These are phyloP conservation scores for Dictyostelium capitatum DNA, from an alignment of 78 protist genomes.

Conservation along the genomic window DNA sequence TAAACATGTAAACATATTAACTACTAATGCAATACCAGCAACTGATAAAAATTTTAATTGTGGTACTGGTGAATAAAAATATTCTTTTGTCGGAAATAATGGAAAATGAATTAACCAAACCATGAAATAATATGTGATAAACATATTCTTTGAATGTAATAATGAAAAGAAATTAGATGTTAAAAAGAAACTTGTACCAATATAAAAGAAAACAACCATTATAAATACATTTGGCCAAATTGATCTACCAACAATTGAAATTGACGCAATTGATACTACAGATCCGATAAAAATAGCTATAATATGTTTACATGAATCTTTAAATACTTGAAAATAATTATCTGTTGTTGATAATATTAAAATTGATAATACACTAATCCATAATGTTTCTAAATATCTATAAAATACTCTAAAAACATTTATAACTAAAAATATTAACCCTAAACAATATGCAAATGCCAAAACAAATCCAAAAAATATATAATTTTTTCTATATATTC, in stretches of 20 bases:
- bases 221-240: constrained; percentile 26
- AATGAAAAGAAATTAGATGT: constrained; percentile 12
- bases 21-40: neutral
- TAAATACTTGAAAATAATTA: constrained; percentile 21
- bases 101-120: constrained; percentile 1
- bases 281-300: constrained; percentile 1
- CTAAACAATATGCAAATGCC: constrained; percentile 8
- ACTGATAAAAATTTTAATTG: constrained; percentile 26
- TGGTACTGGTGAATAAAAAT: constrained; percentile 32
- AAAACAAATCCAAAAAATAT: constrained; percentile 19
- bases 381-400: constrained; percentile 19
- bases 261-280: constrained; percentile 1
- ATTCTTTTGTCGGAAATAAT: neutral
- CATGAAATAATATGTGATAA: constrained; percentile 29
- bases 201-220: neutral
- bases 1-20: constrained; percentile 19
- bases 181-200: neutral
- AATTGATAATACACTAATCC: neutral
- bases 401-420: constrained; percentile 16
- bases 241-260: constrained; percentile 21
- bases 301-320: constrained; percentile 17
- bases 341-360: constrained; percentile 1
- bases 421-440: constrained; percentile 14
- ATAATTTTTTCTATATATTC: constrained; percentile 3
- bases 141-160: constrained; percentile 25